Percentiles rank a stretch among this genome's conserved stretches.
These are phyloP conservation scores for Lentinula detonsa DNA, from an alignment of 768 basidiomycete genomes.

Conservation along the genomic window DNA sequence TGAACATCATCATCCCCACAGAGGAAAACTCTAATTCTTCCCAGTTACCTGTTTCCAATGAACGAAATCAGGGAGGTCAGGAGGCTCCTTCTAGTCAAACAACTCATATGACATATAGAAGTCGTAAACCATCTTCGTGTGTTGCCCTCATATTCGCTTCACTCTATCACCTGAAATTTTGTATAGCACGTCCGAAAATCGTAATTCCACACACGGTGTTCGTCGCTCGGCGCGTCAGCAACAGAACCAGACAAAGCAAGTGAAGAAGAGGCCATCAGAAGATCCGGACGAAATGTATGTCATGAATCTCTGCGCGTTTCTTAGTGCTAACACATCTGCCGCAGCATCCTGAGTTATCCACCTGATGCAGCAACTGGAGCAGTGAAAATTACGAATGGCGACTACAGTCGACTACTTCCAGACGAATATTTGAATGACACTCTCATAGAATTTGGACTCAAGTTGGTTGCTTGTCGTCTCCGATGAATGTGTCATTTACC, in stretches of 20 bases:
- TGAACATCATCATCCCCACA: slow-evolving; percentile 1
- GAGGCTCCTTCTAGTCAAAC: neutral
- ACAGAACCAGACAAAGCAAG: slow-evolving; percentile 17
- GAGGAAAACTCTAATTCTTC: neutral
- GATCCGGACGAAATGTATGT: slow-evolving; percentile 67
- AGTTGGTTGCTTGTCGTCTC: slow-evolving; percentile 44
- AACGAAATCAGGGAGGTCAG: neutral
- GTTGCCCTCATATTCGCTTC: neutral
- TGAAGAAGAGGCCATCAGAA: slow-evolving; percentile 14
- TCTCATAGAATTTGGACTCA: slow-evolving; percentile 91
- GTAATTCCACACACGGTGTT: neutral
- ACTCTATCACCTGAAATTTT: neutral
- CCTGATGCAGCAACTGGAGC: slow-evolving; percentile 55
- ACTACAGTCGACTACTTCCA: slow-evolving; percentile 65
- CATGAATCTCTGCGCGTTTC: neutral
- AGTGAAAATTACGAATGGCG: slow-evolving; percentile 77
- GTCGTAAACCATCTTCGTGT: neutral
- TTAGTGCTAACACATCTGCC: neutral
- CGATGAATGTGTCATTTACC: neutral
- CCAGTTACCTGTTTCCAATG: neutral
- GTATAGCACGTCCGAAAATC: neutral
- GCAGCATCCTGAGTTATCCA: slow-evolving; percentile 75
- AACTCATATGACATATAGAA: neutral
- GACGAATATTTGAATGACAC: slow-evolving; percentile 95
- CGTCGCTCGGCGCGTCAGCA: slow-evolving; percentile 32